phyloP scores from a whole-genome alignment of 495 filamentous ascomycete species.

The Neurospora africana region DNA sequence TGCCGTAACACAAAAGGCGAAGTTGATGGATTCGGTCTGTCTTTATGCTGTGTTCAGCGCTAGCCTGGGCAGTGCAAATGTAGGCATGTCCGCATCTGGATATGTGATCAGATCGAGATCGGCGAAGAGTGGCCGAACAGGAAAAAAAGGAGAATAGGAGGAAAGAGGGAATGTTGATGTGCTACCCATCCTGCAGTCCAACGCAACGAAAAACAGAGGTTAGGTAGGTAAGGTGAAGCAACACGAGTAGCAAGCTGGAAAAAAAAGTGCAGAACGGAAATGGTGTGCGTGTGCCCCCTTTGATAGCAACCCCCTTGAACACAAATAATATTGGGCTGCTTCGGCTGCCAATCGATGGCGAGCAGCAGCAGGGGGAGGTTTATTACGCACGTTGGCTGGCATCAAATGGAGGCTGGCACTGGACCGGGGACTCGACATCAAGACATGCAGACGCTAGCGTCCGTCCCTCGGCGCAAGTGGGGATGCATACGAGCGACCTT shows the following conservation, averaged over 20 bases:
- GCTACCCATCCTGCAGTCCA: background rate
- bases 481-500: background rate
- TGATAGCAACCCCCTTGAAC: background rate
- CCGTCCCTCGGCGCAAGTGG: background rate
- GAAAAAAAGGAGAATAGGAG: background rate
- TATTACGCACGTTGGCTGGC: background rate
- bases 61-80: background rate
- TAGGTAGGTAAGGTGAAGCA: background rate
- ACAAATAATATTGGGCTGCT: background rate
- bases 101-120: background rate
- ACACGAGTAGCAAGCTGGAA: background rate
- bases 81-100: background rate
- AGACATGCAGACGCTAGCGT: background rate
- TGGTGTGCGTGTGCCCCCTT: background rate
- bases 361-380: background rate
- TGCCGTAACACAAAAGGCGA: background rate
- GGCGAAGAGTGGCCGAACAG: background rate
- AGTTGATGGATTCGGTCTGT: background rate
- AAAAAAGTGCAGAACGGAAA: background rate
- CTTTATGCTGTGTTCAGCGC: background rate
- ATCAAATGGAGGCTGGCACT: background rate
- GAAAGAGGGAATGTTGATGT: background rate
- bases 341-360: background rate
- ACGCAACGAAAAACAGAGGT: background rate
- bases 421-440: background rate